Evolutionary conservation across 1,139 yeast genomes (phyloP).

Genomic region (Geotrichum klebahnii): DNA sequence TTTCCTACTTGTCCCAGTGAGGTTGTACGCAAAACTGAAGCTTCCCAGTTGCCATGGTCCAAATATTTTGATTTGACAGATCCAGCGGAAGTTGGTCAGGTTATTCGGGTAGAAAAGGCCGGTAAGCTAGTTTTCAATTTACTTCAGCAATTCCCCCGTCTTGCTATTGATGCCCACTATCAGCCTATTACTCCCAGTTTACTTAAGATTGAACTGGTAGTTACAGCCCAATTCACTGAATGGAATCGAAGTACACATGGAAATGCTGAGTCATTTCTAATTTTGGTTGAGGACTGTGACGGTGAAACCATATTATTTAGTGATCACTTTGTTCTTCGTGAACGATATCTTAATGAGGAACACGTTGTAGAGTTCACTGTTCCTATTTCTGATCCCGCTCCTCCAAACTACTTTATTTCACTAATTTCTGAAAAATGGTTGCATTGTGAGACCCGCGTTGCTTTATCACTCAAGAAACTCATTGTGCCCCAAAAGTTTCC

Average conservation of each 20-base stretch:
- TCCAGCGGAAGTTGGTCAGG: constrained; percentile 76
- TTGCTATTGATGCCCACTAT: constrained; percentile 54
- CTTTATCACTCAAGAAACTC: constrained; percentile 55
- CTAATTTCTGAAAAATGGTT: constrained; percentile 82
- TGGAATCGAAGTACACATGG: constrained; percentile 72
- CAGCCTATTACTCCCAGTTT: constrained; percentile 76
- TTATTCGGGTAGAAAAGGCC: constrained; percentile 64
- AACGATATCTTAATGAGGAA: constrained; percentile 48
- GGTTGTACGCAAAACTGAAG: constrained; percentile 69
- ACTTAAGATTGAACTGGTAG: constrained; percentile 60
- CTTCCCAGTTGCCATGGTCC: constrained; percentile 77
- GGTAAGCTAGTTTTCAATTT: constrained; percentile 62
- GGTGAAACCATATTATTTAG: constrained; percentile 66
- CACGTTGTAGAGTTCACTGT: constrained; percentile 65
- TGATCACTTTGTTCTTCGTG: constrained; percentile 54
- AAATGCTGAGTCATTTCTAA: constrained; percentile 56
- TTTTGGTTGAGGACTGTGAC: constrained; percentile 78
- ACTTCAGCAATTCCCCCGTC: constrained; percentile 67
- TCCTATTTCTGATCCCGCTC: constrained; percentile 54
- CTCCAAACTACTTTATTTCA: constrained; percentile 73
- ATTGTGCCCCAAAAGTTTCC: constrained; percentile 67
- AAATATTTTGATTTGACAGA: constrained; percentile 63
- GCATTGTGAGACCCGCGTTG: constrained; percentile 62
- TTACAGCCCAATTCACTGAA: constrained; percentile 60
- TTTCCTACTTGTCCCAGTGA: constrained; percentile 65